phyloP scores from a whole-genome alignment of 2,329 filamentous ascomycete genomes.

The Ascochyta lentis region DNA sequence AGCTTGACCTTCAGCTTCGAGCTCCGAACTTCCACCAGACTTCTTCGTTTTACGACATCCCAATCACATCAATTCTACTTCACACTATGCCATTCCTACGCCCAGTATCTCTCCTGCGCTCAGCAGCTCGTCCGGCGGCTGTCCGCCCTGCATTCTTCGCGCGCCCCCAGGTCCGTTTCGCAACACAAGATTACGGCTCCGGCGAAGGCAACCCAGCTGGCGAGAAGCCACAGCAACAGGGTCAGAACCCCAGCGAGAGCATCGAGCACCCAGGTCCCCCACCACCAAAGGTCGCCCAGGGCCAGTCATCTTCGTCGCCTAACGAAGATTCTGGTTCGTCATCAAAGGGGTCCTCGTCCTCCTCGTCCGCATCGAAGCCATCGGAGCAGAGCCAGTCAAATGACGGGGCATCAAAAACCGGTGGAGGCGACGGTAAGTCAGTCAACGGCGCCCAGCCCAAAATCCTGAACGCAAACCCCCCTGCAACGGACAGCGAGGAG shows the following conservation, averaged over 20 bases:
- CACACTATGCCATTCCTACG: slow-evolving; percentile 42
- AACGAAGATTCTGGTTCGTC: slow-evolving; percentile 29
- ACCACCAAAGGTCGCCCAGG: slow-evolving; percentile 51
- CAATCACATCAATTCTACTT: background rate
- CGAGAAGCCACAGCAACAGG: slow-evolving; percentile 53
- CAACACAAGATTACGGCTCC: slow-evolving; percentile 52
- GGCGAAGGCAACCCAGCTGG: slow-evolving; percentile 52
- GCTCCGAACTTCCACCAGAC: background rate
- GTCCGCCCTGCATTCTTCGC: slow-evolving; percentile 36
- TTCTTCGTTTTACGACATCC: background rate
- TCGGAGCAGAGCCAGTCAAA: slow-evolving; percentile 19
- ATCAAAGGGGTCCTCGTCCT: slow-evolving; percentile 15
- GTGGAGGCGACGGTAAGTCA: slow-evolving; percentile 24
- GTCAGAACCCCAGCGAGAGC: slow-evolving; percentile 48
- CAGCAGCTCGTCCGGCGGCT: slow-evolving; percentile 31
- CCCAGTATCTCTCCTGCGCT: slow-evolving; percentile 37
- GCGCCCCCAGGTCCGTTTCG: slow-evolving; percentile 43
- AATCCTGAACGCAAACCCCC: slow-evolving; percentile 49
- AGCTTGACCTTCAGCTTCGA: slow-evolving; percentile 1
- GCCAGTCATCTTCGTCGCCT: slow-evolving; percentile 39
- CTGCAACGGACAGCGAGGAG: slow-evolving; percentile 44
- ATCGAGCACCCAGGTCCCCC: slow-evolving; percentile 56
- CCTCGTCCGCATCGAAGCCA: slow-evolving; percentile 9
- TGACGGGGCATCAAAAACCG: slow-evolving; percentile 19
- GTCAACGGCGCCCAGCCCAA: slow-evolving; percentile 52